Percentiles rank a stretch among this genome's conserved stretches.
phyloP scores from a whole-genome alignment of 1,284 basidiomycete species.

The Mycena sp. region DNA sequence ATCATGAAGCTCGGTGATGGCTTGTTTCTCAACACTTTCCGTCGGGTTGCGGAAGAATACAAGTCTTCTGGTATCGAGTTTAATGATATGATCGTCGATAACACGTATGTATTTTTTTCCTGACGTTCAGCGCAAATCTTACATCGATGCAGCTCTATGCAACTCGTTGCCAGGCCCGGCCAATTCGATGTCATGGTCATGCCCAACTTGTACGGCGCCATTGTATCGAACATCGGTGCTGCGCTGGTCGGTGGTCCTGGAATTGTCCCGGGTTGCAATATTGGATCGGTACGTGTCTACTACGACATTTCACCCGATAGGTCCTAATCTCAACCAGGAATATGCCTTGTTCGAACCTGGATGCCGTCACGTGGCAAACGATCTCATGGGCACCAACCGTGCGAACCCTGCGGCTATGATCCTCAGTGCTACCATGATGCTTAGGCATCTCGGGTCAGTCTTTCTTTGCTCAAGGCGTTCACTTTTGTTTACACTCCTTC shows the following conservation, averaged over 20 bases:
- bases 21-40: conserved; percentile 99
- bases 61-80: conserved; percentile 91
- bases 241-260: conserved; percentile 98
- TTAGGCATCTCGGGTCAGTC: conserved; percentile 91
- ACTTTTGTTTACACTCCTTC: background rate
- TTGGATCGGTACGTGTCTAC: conserved; percentile 78
- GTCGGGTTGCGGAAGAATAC: conserved; percentile 95
- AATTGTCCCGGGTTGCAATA: conserved; percentile 98
- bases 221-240: conserved; percentile 98
- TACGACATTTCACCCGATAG: conserved; percentile 6
- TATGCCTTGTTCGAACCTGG: conserved; percentile 99
- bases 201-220: conserved; percentile 97
- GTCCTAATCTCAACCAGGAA: conserved; percentile 62
- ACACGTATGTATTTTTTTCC: conserved; percentile 71
- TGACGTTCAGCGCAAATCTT: conserved; percentile 5
- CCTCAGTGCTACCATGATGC: conserved; percentile 98
- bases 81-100: conserved; percentile 99
- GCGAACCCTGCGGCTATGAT: conserved; percentile 99
- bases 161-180: conserved; percentile 93
- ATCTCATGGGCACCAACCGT: conserved; percentile 97
- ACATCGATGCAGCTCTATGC: conserved; percentile 82
- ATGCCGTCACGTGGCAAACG: conserved; percentile 97
- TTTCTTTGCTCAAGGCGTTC: conserved; percentile 1
- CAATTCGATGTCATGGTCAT: conserved; percentile 99
- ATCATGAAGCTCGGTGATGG: conserved; percentile 99